Conservation (phyloP, 2,329 filamentous ascomycete genomes). For the Cadophora sp. region DNA sequence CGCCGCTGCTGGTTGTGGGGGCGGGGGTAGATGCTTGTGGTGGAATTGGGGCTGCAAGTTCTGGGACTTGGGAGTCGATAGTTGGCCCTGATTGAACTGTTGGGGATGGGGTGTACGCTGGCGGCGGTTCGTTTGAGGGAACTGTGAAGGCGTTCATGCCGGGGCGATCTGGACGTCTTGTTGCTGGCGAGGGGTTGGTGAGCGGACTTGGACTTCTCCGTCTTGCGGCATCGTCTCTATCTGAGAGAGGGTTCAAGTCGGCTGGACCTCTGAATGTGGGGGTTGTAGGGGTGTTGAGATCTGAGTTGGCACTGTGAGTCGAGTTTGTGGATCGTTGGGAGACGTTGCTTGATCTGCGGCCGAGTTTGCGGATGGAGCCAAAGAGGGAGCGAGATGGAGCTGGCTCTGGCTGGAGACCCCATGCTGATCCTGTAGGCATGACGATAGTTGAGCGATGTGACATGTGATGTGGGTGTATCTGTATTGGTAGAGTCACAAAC, state of each 20-base stretch:
- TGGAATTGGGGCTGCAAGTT: conserved; percentile 31
- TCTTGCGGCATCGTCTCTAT: conserved; percentile 9
- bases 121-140: conserved; percentile 43
- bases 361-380: conserved; percentile 34
- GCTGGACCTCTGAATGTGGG: conserved; percentile 16
- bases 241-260: conserved; percentile 17
- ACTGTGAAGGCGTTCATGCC: conserved; percentile 43
- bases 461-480: conserved; percentile 3
- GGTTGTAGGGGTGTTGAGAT: conserved; percentile 13
- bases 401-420: conserved; percentile 18
- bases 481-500: background rate
- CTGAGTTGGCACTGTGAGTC: conserved; percentile 9
- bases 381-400: conserved; percentile 25
- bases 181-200: conserved; percentile 37
- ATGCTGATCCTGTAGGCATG: conserved; percentile 26
- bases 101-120: conserved; percentile 41
- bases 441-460: conserved; percentile 17
- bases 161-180: conserved; percentile 39
- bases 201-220: conserved; percentile 26
- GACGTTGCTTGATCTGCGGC: conserved; percentile 28
- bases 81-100: conserved; percentile 29
- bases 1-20: conserved; percentile 47
- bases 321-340: conserved; percentile 25
- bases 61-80: conserved; percentile 17
- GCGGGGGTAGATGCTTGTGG: conserved; percentile 49